Evolutionary conservation across 2,329 filamentous ascomycete genomes (phyloP).

Genomic region (Pseudogymnoascus sp.): DNA sequence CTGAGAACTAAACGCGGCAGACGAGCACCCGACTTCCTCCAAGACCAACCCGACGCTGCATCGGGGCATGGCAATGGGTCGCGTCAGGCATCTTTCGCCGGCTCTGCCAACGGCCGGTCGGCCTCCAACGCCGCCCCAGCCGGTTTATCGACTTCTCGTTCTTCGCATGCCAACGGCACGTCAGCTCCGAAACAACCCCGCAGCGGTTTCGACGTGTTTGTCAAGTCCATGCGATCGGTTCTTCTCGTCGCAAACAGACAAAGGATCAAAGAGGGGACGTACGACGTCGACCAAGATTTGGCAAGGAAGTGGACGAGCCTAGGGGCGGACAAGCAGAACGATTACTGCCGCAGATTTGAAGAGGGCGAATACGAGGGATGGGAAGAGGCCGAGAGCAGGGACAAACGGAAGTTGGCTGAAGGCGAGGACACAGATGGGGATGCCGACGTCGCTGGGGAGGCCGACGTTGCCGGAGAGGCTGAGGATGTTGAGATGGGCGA

Average conservation of each 20-base stretch:
- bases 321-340: slow-evolving; percentile 17
- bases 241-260: slow-evolving; percentile 20
- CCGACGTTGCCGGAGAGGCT: neutral
- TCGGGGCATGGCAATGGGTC: slow-evolving; percentile 41
- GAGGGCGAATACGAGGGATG: neutral
- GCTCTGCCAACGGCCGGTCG: slow-evolving; percentile 40
- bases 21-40: slow-evolving; percentile 46
- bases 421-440: neutral
- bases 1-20: slow-evolving; percentile 67
- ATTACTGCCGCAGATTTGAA: slow-evolving; percentile 10
- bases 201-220: slow-evolving; percentile 26
- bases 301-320: slow-evolving; percentile 24
- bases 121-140: slow-evolving; percentile 37
- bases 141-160: slow-evolving; percentile 24
- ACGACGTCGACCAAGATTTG: slow-evolving; percentile 24
- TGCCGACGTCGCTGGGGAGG: neutral
- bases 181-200: slow-evolving; percentile 7
- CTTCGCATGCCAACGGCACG: slow-evolving; percentile 30
- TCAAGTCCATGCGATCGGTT: slow-evolving; percentile 21
- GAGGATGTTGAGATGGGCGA: slow-evolving; percentile 2
- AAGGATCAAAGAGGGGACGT: slow-evolving; percentile 22
- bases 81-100: slow-evolving; percentile 35
- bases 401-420: neutral
- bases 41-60: slow-evolving; percentile 30
- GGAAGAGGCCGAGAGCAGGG: neutral